phyloP scores from a whole-genome alignment of 768 basidiomycete genomes.

The Rhodotorula babjevae region DNA sequence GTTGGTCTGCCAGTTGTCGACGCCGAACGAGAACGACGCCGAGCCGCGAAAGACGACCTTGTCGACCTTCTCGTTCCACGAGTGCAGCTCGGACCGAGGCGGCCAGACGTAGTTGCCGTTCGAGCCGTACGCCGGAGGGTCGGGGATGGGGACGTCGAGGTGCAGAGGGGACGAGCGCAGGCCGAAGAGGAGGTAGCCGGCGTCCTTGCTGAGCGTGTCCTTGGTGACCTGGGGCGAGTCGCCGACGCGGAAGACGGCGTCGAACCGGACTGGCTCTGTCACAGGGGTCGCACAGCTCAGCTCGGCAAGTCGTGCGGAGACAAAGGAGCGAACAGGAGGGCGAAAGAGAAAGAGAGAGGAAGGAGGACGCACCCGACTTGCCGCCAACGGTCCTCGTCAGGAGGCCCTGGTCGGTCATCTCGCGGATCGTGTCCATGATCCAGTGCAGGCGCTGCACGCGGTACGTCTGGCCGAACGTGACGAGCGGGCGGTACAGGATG shows the following conservation, averaged over 20 bases:
- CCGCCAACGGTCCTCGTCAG: not conserved
- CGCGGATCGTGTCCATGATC: not conserved
- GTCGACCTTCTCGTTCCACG: not conserved
- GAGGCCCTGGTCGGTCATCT: not conserved
- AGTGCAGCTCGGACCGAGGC: not conserved
- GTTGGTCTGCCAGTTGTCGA: conserved; percentile 2
- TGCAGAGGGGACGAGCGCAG: not conserved
- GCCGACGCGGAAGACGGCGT: conserved; percentile 1
- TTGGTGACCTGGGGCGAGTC: not conserved
- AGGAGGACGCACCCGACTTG: not conserved
- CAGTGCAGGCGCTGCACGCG: not conserved
- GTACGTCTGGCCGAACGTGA: not conserved
- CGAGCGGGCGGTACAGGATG: not conserved
- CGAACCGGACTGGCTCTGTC: not conserved
- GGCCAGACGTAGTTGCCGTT: conserved; percentile 7
- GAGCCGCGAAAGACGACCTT: conserved; percentile 2
- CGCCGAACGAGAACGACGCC: not conserved
- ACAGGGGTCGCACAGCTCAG: not conserved
- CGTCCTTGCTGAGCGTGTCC: not conserved
- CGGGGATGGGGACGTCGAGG: not conserved
- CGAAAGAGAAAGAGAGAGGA: too few species aligned
- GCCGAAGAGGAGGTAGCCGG: not conserved
- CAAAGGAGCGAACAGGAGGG: too few species aligned
- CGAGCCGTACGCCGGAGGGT: not conserved
- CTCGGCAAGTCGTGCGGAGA: not conserved